A percentile compares a stretch with the other conserved stretches of the same genome.
These are phyloP conservation scores for Aspergillus biplanus DNA, from an alignment of 495 filamentous ascomycete genomes.

Conservation along the genomic window DNA sequence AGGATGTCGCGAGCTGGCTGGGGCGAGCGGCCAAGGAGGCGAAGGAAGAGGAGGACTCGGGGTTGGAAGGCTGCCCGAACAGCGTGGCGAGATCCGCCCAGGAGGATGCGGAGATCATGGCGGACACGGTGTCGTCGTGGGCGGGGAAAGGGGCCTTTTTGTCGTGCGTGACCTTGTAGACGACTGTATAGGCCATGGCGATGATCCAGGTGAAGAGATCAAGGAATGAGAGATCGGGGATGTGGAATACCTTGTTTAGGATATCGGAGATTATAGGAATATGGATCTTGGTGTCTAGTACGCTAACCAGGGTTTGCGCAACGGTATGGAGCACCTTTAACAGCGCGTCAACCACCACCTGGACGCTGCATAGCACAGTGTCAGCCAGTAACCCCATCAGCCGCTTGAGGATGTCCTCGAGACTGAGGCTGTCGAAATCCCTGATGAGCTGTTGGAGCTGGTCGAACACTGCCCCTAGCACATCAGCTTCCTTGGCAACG, in stretches of 20 bases:
- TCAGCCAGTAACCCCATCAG: conserved; percentile 5
- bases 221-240: conserved; percentile 16
- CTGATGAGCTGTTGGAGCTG: not conserved
- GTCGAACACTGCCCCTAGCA: not conserved
- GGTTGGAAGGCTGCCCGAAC: too few relatives aligned
- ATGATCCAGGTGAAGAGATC: conserved; percentile 20
- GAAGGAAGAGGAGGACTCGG: too few relatives aligned
- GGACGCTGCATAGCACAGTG: not conserved
- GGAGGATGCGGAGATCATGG: too few relatives aligned
- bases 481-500: not conserved
- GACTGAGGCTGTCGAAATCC: not conserved
- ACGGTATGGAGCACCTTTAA: conserved; percentile 3
- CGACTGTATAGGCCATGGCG: conserved; percentile 7
- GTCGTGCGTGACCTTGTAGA: conserved; percentile 12
- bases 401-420: conserved; percentile 9
- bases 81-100: too few relatives aligned
- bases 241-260: conserved; percentile 9
- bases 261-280: conserved; percentile 22
- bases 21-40: too few relatives aligned
- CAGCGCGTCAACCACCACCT: conserved; percentile 19
- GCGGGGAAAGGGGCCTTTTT: not conserved
- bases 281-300: conserved; percentile 21
- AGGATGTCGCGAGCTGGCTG: too few relatives aligned
- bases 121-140: too few relatives aligned
- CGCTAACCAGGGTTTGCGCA: not conserved